Evolutionary conservation across 495 filamentous ascomycete species (phyloP).

Genomic region (Hyaloscypha finlandica): DNA sequence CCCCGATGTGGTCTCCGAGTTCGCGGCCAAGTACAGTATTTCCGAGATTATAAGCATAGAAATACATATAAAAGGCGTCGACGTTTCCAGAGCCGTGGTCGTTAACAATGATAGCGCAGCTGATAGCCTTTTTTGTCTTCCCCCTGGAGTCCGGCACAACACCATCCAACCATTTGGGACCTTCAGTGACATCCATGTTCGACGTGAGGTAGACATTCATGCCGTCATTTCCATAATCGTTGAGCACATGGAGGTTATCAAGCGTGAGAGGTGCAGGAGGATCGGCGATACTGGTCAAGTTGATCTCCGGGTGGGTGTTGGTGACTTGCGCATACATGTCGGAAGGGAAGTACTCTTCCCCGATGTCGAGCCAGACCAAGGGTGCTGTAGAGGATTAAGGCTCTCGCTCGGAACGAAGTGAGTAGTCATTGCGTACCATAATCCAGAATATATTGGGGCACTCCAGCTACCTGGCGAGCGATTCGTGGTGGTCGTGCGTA

Average conservation of each 20-base stretch:
- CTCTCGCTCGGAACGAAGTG: background rate
- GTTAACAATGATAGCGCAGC: constrained; percentile 32
- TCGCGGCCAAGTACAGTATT: constrained; percentile 86
- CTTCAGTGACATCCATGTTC: constrained; percentile 31
- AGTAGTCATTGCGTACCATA: constrained; percentile 33
- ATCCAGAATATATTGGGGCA: constrained; percentile 52
- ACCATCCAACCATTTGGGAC: constrained; percentile 33
- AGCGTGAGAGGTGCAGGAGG: constrained; percentile 60
- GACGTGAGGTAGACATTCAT: constrained; percentile 46
- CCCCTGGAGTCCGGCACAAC: constrained; percentile 31
- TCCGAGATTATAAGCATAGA: constrained; percentile 96
- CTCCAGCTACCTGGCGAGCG: constrained; percentile 17
- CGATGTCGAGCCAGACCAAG: constrained; percentile 83
- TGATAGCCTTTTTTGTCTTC: constrained; percentile 29
- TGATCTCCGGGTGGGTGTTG: constrained; percentile 73
- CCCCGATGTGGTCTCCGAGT: constrained; percentile 95
- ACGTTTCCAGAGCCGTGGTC: constrained; percentile 54
- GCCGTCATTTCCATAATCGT: constrained; percentile 36
- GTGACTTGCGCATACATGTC: constrained; percentile 85
- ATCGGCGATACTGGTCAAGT: constrained; percentile 64
- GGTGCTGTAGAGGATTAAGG: constrained; percentile 55
- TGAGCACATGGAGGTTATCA: constrained; percentile 58
- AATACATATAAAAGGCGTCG: constrained; percentile 98
- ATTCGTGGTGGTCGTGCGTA: constrained; percentile 10
- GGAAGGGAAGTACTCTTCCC: constrained; percentile 87